These are phyloP conservation scores for Lipomyces yamadae DNA, from an alignment of 805 yeast genomes.

Conservation along the genomic window DNA sequence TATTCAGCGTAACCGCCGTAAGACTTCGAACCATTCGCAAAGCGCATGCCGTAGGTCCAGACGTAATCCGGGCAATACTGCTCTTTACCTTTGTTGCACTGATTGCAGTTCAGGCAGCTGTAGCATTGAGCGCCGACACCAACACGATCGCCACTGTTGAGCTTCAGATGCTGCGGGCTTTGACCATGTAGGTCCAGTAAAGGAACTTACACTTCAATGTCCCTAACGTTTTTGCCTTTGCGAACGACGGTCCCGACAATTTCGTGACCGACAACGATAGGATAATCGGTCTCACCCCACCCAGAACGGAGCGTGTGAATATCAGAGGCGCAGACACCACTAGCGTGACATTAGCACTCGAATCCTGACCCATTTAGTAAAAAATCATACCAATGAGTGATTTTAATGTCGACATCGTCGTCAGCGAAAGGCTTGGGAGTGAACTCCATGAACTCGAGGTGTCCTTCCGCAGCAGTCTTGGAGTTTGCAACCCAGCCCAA, in stretches of 20 bases:
- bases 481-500: slow-evolving; percentile 20
- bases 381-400: slow-evolving; percentile 17
- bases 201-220: slow-evolving; percentile 47
- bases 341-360: neutral
- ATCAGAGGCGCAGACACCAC: slow-evolving; percentile 61
- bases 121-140: slow-evolving; percentile 75
- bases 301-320: slow-evolving; percentile 56
- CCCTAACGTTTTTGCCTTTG: slow-evolving; percentile 59
- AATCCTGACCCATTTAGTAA: neutral
- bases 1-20: slow-evolving; percentile 70
- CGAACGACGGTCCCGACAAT: slow-evolving; percentile 43
- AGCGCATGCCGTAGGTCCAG: slow-evolving; percentile 57
- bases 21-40: slow-evolving; percentile 28
- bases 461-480: slow-evolving; percentile 16
- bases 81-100: slow-evolving; percentile 61
- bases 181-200: neutral
- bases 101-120: slow-evolving; percentile 64
- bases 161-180: no score
- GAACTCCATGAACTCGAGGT: slow-evolving; percentile 13
- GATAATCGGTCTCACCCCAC: slow-evolving; percentile 52
- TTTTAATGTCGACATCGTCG: slow-evolving; percentile 23
- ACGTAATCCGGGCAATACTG: slow-evolving; percentile 57
- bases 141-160: slow-evolving; percentile 65
- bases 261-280: slow-evolving; percentile 57
- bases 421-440: slow-evolving; percentile 23